Percentiles rank a stretch among this genome's conserved stretches.
phyloP scores from a whole-genome alignment of 768 basidiomycete genomes.

The Leccinum truebloodii region DNA sequence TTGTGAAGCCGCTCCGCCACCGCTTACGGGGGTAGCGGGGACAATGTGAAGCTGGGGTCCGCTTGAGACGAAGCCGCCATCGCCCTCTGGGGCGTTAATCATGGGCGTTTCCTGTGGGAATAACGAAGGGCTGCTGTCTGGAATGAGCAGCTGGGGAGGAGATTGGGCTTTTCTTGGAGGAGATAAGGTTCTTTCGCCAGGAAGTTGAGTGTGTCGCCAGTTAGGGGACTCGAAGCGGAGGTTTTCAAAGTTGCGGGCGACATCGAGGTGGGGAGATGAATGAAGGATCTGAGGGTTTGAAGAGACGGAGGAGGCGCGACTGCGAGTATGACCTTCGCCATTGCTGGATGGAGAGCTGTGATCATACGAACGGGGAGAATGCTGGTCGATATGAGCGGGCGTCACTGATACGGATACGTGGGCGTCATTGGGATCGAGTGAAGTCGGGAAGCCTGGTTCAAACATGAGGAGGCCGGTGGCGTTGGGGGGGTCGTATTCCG shows the following conservation, averaged over 20 bases:
- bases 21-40: slow-evolving; percentile 78
- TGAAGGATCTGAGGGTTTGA: slow-evolving; percentile 49
- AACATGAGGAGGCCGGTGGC: slow-evolving; percentile 57
- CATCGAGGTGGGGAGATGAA: slow-evolving; percentile 57
- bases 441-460: slow-evolving; percentile 47
- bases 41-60: slow-evolving; percentile 77
- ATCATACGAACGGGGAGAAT: slow-evolving; percentile 51
- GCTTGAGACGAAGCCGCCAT: slow-evolving; percentile 43
- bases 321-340: slow-evolving; percentile 50
- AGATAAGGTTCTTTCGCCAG: slow-evolving; percentile 41
- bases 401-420: slow-evolving; percentile 43
- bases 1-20: slow-evolving; percentile 50
- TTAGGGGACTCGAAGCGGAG: slow-evolving; percentile 66
- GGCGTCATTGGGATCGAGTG: slow-evolving; percentile 29
- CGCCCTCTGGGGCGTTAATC: slow-evolving; percentile 65
- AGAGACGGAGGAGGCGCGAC: slow-evolving; percentile 68
- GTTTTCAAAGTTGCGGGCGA: slow-evolving; percentile 58
- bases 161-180: slow-evolving; percentile 58
- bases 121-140: slow-evolving; percentile 50
- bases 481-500: slow-evolving; percentile 66
- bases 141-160: slow-evolving; percentile 60
- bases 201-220: slow-evolving; percentile 52
- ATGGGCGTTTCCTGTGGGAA: slow-evolving; percentile 46
- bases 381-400: slow-evolving; percentile 36
- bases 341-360: slow-evolving; percentile 67